These are phyloP conservation scores for Penicillium sp. DNA, from an alignment of 2,329 filamentous ascomycete genomes.

Conservation along the genomic window DNA sequence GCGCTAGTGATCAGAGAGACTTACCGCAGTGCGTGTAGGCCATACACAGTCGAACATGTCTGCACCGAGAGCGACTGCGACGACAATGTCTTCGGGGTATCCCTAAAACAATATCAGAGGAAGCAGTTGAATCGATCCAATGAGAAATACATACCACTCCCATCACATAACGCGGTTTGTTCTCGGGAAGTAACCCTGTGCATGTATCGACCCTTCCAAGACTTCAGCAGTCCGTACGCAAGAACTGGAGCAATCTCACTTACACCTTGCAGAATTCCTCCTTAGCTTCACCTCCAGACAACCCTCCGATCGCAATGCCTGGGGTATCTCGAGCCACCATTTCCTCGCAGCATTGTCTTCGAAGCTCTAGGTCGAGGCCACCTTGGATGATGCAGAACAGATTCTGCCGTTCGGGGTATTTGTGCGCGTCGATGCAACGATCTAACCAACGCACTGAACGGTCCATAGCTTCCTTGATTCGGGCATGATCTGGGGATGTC, in stretches of 20 bases:
- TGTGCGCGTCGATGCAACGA: conserved; percentile 87
- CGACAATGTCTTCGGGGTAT: conserved; percentile 93
- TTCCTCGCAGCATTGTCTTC: conserved; percentile 76
- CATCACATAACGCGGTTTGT: conserved; percentile 99
- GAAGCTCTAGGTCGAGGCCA: conserved; percentile 84
- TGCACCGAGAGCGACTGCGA: conserved; percentile 89
- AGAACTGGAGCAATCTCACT: conserved; percentile 4
- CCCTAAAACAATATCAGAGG: conserved; percentile 55
- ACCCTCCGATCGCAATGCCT: conserved; percentile 91
- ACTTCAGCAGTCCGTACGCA: conserved; percentile 10
- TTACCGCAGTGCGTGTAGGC: conserved; percentile 87
- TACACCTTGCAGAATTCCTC: conserved; percentile 84
- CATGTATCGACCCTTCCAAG: conserved; percentile 70
- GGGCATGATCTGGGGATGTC: conserved; percentile 82
- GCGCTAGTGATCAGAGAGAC: conserved; percentile 22
- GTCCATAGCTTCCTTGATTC: conserved; percentile 94
- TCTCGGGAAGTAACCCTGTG: conserved; percentile 78
- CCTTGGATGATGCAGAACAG: conserved; percentile 99
- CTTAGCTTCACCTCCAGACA: conserved; percentile 95
- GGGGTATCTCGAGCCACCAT: conserved; percentile 93
- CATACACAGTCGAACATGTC: conserved; percentile 99
- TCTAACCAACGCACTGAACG: conserved; percentile 95
- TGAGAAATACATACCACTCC: conserved; percentile 66
- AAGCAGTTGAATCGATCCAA: neutral
- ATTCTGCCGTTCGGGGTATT: conserved; percentile 80